Base-by-base conservation (phyloP, 768 basidiomycete genomes). In the Heimioporus sp. region DNA sequence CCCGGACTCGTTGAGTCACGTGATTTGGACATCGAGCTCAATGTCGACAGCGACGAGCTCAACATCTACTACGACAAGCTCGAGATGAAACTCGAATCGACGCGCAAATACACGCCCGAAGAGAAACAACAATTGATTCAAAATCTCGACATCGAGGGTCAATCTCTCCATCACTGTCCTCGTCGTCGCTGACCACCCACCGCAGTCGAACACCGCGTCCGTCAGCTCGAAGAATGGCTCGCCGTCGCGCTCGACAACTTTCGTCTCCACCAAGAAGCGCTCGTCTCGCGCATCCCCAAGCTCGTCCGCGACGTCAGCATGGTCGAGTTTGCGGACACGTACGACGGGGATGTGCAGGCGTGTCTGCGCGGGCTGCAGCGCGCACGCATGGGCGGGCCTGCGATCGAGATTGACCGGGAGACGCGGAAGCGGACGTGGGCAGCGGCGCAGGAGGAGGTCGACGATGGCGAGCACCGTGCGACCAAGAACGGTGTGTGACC, bases 101-200 rank as follows among this genome's bases (percentile, higher is more conserved):
- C 60, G 19, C 60, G 70, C 16, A 76, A 70, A 57, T 82, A 76
- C 62, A 82, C 77, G 9, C 70, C 74, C 5, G 87, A 90, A 60
- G 87, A 91, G 71, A 91, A 90, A 56, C 73, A 79, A 24, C 86
- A 90, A 55, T 77, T 91, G 2, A 72, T 91, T 37, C 79, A 79
- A 42, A 92, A 92, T 66, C 77, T 92, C 45, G 87, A 90, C 56
- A 81, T 91, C 55, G 90, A 92, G 80, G 86, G 88, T 87, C 58
- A 12, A 69, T 3, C 60, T 2, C 10, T 12, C 1, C 13, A 7
- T 35, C 16, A 13, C 1, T 13, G 16, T 35, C 16, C 13, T 35
- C 13, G 6, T 13, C 35, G 13, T 13, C 35, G 15, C 35, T 16
- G 35, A 35, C 35, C 24, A 28, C 12, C 12, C 35, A 16, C 35